Evolutionary conservation across 768 basidiomycete genomes (phyloP), one percentile per base, ranked within the genome.

Genomic region (Lactarius akahatsu): DNA sequence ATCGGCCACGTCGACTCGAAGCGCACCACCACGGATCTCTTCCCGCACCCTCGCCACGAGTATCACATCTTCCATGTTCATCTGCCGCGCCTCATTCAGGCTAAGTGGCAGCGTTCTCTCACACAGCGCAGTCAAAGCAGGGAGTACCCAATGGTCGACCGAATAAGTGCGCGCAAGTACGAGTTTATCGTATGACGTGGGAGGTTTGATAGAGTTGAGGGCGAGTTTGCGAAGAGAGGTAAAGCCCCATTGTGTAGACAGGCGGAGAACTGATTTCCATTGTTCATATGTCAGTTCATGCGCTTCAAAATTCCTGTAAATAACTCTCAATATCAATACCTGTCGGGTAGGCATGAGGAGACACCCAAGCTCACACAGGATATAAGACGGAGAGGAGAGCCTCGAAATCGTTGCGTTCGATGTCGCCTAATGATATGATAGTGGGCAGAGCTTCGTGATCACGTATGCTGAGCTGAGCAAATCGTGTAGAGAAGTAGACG

Each of bases 181-280:
- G 13, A 68, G 32, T 50, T 58, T 36, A 23, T 65, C 55, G 54
- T 52, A 36, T 18, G 67, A 23, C 6, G 36, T 54, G 15, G 63
- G 54, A 26, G 45, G 59, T 15, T 55, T 38, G 6, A 68, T 45
- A 2, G 56, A 52, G 16, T n/a, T 36, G 15, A 68, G 20, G 2
- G 67, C 59, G 23, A 60, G 59, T 59, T 20, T 43, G 28, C 52
- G 61, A 10, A 55, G 15, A 63, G 57, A 67, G 55, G 68, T 75
- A 67, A 64, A 74, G 61, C 63, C 76, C 76, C 28, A 80, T 59
- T 11, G 76, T 67, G 72, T 63, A 15, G 72, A 70, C 40, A 72
- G 40, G 43, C 71, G 63, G n/a, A 75, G 65, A 18, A 75, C 71
- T 15, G 72, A 72, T 8, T 66, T 65, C 71, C 74, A 73, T 34